Evolutionary conservation across 139 green algal species (phyloP).

Genomic region (Coccomyxa sp.): DNA sequence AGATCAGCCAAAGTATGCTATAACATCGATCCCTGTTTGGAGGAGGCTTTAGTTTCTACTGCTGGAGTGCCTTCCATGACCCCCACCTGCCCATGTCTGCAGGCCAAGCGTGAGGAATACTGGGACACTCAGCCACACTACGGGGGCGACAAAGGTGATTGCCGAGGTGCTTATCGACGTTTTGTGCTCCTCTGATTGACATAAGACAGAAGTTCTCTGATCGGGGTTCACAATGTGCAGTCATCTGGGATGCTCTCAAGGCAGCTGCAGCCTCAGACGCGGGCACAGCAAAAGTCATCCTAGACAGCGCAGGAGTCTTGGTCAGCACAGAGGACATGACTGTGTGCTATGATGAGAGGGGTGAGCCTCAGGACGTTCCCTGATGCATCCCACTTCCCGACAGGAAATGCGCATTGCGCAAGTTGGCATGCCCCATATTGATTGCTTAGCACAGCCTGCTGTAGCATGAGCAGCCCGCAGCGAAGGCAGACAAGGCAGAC

Average conservation of each 20-base stretch:
- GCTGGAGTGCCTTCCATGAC: no score
- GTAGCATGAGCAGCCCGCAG: no score
- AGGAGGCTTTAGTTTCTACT: no score
- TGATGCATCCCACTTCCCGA: no score
- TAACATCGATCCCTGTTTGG: neutral
- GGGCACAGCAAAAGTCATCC: conserved; percentile 51
- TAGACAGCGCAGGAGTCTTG: conserved; percentile 80
- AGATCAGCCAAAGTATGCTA: neutral
- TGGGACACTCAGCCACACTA: conserved; percentile 92
- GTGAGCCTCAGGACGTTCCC: no score
- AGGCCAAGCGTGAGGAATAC: conserved; percentile 78
- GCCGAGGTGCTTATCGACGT: neutral
- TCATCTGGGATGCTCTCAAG: conserved; percentile 80
- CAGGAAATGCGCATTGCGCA: no score
- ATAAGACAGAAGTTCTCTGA: neutral
- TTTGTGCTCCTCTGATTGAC: no score
- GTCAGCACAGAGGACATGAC: conserved; percentile 67
- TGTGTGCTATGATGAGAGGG: conserved; percentile 79
- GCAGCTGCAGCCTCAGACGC: conserved; percentile 59
- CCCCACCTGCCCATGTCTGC: neutral
- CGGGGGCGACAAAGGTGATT: conserved; percentile 64
- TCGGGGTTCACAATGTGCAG: conserved; percentile 29
- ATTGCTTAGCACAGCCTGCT: no score
- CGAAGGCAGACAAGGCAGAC: no score
- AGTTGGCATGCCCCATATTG: no score